Evolutionary conservation across 2,329 filamentous ascomycete species (phyloP).

Genomic region (Calonectria montana): DNA sequence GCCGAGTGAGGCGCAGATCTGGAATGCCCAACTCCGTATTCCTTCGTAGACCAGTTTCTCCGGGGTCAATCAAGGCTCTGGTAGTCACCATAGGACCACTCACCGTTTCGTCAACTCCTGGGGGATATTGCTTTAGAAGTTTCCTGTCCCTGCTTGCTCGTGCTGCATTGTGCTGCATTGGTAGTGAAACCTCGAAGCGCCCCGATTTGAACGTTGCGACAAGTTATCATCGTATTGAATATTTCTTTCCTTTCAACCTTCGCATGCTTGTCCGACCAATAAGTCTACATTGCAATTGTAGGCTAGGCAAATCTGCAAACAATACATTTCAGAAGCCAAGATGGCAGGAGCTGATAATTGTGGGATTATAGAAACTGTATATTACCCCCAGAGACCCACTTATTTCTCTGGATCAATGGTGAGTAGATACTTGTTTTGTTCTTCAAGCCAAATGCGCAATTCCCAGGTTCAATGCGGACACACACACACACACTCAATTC

Average conservation of each 20-base stretch:
- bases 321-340: too few relatives aligned
- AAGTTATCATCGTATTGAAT: conserved; percentile 18
- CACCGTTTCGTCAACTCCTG: neutral
- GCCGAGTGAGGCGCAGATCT: neutral
- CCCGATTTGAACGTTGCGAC: conserved; percentile 17
- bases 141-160: conserved; percentile 26
- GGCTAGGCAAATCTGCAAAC: too few relatives aligned
- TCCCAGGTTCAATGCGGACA: too few relatives aligned
- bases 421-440: too few relatives aligned
- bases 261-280: conserved; percentile 21
- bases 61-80: neutral
- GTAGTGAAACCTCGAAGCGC: neutral
- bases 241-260: conserved; percentile 24
- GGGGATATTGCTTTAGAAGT: neutral
- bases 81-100: neutral
- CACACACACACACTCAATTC: too few relatives aligned
- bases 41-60: neutral
- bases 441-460: too few relatives aligned
- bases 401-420: too few relatives aligned
- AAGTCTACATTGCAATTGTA: conserved; percentile 2
- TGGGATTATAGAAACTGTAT: too few relatives aligned
- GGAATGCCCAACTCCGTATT: neutral
- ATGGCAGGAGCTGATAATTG: too few relatives aligned
- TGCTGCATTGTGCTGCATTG: conserved; percentile 13
- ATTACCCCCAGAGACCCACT: too few relatives aligned